Conservation (phyloP, 345 rosid genomes). For the Pistacia vera region DNA sequence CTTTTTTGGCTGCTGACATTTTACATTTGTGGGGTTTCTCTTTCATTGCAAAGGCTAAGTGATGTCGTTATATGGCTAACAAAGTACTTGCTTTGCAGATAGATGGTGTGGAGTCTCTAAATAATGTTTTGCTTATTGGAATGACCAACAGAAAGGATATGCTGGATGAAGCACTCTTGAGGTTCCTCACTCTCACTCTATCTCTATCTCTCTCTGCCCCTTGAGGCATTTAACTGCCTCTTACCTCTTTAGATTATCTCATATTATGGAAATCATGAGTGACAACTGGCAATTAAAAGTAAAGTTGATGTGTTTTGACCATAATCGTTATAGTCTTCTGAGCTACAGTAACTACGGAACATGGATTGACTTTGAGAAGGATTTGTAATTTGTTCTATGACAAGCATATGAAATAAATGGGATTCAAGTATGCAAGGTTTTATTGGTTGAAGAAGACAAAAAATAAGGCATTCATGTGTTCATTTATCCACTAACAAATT, state of each 20-base stretch:
- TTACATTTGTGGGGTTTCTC: constrained; percentile 1
- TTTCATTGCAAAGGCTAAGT: neutral
- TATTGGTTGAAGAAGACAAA: neutral
- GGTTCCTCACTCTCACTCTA: constrained; percentile 47
- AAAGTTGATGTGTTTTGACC: neutral
- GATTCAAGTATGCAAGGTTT: neutral
- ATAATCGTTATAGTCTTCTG: neutral
- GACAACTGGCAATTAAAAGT: constrained; percentile 11
- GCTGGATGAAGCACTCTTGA: constrained; percentile 98
- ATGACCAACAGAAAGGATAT: constrained; percentile 99
- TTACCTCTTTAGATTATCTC: neutral
- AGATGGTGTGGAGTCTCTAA: constrained; percentile 99
- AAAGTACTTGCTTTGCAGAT: constrained; percentile 64
- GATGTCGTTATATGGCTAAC: constrained; percentile 15
- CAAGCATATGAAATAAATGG: neutral
- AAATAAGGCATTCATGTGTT: neutral
- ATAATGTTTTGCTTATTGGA: constrained; percentile 98
- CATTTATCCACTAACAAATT: neutral
- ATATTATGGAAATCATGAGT: neutral
- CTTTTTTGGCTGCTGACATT: constrained; percentile 12
- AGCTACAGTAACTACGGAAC: neutral
- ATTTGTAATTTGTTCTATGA: neutral
- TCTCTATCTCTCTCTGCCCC: constrained; percentile 22
- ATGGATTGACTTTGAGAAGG: neutral
- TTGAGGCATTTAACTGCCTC: neutral